A percentile compares a stretch with the other conserved stretches of the same genome.
Evolutionary conservation across 805 yeast species (phyloP).

Genomic region (Lipomyces orientalis): DNA sequence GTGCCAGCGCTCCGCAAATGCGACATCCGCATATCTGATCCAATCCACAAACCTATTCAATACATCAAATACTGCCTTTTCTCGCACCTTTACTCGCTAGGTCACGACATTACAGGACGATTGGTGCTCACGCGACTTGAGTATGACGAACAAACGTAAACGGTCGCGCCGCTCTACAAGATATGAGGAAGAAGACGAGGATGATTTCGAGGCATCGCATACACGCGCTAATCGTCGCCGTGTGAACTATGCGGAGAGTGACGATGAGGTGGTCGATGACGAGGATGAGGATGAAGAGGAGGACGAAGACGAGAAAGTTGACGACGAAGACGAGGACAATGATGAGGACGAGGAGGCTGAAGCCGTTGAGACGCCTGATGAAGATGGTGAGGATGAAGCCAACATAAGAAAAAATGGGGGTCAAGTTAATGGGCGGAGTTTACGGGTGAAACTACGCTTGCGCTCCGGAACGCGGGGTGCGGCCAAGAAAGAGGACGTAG

Average conservation of each 20-base stretch:
- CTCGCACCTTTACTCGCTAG: background rate
- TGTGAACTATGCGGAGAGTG: slow-evolving; percentile 25
- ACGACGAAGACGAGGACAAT: slow-evolving; percentile 46
- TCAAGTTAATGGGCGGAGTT: slow-evolving; percentile 29
- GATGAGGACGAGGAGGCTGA: slow-evolving; percentile 18
- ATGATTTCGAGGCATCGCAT: slow-evolving; percentile 8
- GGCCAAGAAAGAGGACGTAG: slow-evolving; percentile 10
- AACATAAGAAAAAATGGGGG: background rate
- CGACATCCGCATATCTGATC: background rate
- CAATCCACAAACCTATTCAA: background rate
- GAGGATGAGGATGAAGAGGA: slow-evolving; percentile 46
- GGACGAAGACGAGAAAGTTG: slow-evolving; percentile 45
- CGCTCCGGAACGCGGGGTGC: slow-evolving; percentile 7
- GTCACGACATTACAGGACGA: background rate
- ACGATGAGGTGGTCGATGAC: slow-evolving; percentile 46
- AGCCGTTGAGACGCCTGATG: slow-evolving; percentile 51
- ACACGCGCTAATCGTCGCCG: slow-evolving; percentile 26
- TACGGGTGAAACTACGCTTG: slow-evolving; percentile 16
- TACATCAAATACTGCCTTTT: background rate
- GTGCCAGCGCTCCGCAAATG: background rate
- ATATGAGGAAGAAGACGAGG: slow-evolving; percentile 10
- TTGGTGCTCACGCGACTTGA: background rate
- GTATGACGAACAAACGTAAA: slow-evolving; percentile 21
- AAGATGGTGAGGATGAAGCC: slow-evolving; percentile 37
- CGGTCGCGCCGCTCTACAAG: slow-evolving; percentile 21